Evolutionary conservation across 192 early-diverging fungal genomes (phyloP), one percentile per base, ranked within the genome.

Genomic region (Rhizophagus prolifer): DNA sequence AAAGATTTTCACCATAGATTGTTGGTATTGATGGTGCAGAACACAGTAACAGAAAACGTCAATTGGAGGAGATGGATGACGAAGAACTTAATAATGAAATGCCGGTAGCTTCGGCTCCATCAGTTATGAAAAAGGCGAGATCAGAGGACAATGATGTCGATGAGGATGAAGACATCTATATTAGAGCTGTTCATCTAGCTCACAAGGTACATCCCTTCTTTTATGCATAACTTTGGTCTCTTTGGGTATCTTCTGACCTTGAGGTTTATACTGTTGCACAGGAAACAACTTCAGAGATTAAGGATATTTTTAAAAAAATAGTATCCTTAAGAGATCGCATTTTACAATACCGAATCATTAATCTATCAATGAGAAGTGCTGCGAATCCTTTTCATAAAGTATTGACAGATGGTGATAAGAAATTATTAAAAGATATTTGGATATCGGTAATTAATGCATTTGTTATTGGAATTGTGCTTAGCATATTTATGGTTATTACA

Each of bases 1-100:
- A n/a, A 54, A 71, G 9, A 47, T 5, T 71, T 71, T 71, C 8
- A 71, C 26, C 26, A 16, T 71, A 71, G 70, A 58, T 71, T 50
- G 46, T 23, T 21, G 10, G 41, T 71, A 54, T 70, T 47, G 6
- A 0, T 19, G 41, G 41, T 70, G 23, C 25, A 70, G 28, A 63
- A 26, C 9, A 62, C 23, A 62, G 61, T 62, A 28, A 62, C 26
- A 26, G 61, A 62, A 62, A 62, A 62, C 61, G 30, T 62, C 61
- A 30, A 62, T 62, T 62, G 61, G 26, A 30, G 0, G n/a, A 62
- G 25, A 26, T 62, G 30, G 23, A 62, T 47, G 46, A 0, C 1
- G 13, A 47, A 1, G 46, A 1, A 47, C 46, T 14, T 47, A 14
- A 47, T 47, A 47, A 47, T 47, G 46, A 47, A 47, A 47, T 47